Evolutionary conservation across 805 yeast species (phyloP).

Genomic region (Zygosaccharomyces pseudorouxii): DNA sequence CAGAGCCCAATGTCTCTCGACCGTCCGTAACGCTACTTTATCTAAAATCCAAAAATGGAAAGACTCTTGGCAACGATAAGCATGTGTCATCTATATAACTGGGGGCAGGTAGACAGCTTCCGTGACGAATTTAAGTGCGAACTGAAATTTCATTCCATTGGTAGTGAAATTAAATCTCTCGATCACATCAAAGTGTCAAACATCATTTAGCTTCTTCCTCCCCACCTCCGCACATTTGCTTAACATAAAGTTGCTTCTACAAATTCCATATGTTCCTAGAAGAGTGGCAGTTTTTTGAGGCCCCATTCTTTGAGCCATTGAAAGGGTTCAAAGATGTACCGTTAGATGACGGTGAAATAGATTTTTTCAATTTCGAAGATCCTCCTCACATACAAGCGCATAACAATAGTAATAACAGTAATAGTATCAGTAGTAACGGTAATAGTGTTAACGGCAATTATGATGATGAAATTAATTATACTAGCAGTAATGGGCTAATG

Average conservation of each 20-base stretch:
- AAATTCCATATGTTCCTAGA: conserved; percentile 1
- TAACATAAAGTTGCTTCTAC: background rate
- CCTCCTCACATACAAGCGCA: no score
- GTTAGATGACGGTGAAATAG: conserved; percentile 1
- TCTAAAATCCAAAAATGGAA: background rate
- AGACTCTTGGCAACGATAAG: background rate
- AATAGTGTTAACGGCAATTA: background rate
- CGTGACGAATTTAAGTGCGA: background rate
- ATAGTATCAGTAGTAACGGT: background rate
- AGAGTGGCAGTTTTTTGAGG: conserved; percentile 4
- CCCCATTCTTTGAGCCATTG: conserved; percentile 1
- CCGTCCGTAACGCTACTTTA: background rate
- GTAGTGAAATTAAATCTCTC: background rate
- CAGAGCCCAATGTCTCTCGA: background rate
- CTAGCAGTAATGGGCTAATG: background rate
- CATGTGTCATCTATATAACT: conserved; percentile 1
- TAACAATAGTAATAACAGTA: background rate
- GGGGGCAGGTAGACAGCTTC: background rate
- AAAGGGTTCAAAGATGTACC: conserved; percentile 3
- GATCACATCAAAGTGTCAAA: background rate
- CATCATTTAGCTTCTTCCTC: no score
- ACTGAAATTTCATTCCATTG: no score
- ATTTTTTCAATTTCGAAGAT: conserved; percentile 2
- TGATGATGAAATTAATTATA: background rate
- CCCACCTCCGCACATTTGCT: background rate